These are phyloP conservation scores for Linum tenue DNA, from an alignment of 345 rosid genomes.

Conservation along the genomic window DNA sequence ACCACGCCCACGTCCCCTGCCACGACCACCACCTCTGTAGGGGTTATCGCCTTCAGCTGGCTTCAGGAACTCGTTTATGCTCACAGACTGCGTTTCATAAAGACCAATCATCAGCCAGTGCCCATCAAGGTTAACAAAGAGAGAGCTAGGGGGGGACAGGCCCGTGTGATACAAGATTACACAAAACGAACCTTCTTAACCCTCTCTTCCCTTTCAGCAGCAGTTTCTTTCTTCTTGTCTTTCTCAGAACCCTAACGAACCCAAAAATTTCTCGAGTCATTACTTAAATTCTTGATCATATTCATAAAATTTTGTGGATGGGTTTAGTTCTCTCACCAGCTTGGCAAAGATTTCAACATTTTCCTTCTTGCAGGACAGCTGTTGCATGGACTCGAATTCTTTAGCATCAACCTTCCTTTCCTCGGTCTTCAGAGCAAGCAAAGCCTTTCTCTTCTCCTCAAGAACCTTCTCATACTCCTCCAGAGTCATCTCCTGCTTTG, in stretches of 20 bases:
- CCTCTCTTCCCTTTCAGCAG: conserved; percentile 50
- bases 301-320: not conserved
- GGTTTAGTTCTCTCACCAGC: not conserved
- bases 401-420: conserved; percentile 50
- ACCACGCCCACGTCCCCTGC: conserved; percentile 19
- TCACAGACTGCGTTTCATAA: conserved; percentile 31
- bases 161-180: not conserved
- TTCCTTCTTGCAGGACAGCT: conserved; percentile 54
- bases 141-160: not conserved
- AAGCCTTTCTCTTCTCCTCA: conserved; percentile 57
- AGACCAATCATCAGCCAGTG: no score
- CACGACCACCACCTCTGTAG: conserved; percentile 33
- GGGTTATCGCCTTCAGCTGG: conserved; percentile 50
- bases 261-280: not conserved
- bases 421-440: conserved; percentile 45
- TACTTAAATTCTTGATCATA: not conserved
- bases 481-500: not conserved
- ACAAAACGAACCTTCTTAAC: conserved; percentile 40
- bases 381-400: conserved; percentile 66
- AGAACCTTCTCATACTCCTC: conserved; percentile 22
- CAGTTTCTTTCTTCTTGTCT: conserved; percentile 55
- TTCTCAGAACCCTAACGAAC: conserved; percentile 49
- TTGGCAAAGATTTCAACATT: conserved; percentile 27
- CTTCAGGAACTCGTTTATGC: conserved; percentile 64
- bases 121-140: conserved; percentile 1